Evolutionary conservation across 805 yeast genomes (phyloP).

Genomic region (Candida corydali): DNA sequence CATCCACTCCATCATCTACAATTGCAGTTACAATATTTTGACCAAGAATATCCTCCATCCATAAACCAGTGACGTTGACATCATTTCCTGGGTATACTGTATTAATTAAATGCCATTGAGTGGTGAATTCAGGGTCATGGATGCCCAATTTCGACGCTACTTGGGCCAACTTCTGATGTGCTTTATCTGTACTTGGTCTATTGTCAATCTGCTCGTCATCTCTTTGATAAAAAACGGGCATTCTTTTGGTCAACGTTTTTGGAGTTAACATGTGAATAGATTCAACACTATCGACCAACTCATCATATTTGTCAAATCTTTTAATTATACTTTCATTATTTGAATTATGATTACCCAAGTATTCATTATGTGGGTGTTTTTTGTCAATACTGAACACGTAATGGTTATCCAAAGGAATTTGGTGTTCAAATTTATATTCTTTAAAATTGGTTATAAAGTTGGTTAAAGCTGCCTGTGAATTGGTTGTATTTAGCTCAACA

Average conservation of each 20-base stretch:
- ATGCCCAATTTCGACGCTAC: constrained; percentile 57
- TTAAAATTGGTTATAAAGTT: constrained; percentile 39
- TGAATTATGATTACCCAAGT: constrained; percentile 33
- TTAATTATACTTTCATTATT: constrained; percentile 23
- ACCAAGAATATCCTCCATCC: constrained; percentile 83
- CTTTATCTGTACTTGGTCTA: constrained; percentile 37
- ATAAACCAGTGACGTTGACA: constrained; percentile 78
- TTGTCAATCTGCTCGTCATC: neutral
- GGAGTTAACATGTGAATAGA: constrained; percentile 56
- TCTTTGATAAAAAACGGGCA: constrained; percentile 44
- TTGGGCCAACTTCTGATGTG: constrained; percentile 44
- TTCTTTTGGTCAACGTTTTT: constrained; percentile 49
- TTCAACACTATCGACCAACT: constrained; percentile 20
- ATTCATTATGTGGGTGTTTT: constrained; percentile 26
- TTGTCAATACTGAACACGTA: constrained; percentile 61
- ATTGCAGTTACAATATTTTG: constrained; percentile 79
- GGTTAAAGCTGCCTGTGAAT: constrained; percentile 19
- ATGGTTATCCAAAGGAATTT: constrained; percentile 55
- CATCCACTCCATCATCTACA: constrained; percentile 93
- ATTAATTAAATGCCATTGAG: constrained; percentile 93
- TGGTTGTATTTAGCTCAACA: constrained; percentile 45
- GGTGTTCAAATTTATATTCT: constrained; percentile 53
- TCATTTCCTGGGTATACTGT: constrained; percentile 72
- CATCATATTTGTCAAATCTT: constrained; percentile 23
- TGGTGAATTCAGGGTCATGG: constrained; percentile 73